Base-by-base conservation (phyloP, 768 basidiomycete genomes). In the Lactifluus echinatus region DNA sequence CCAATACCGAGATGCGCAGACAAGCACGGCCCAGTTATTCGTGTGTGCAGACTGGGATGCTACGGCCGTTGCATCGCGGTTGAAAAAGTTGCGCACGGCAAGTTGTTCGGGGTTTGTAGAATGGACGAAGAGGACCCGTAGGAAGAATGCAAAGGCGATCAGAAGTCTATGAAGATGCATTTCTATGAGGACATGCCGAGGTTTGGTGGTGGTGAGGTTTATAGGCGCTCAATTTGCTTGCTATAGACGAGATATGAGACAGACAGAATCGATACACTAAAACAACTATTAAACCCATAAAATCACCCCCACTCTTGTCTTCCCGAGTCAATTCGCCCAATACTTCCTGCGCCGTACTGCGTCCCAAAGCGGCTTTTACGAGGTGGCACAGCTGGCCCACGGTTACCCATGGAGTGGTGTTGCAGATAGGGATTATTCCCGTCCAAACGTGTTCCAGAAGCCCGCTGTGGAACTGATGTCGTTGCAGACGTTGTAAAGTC, bases 11-110 rank as follows among this genome's bases (percentile, higher is more conserved):
- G 93, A 96, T 1, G 96, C 79, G 65, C 89, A 94, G 4, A 98
- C 94, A 34, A 98, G 75, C 5, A 99, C 94, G 1, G 96, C 96
- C 96, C 96, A 99, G 69, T 98, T 98, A 68, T 98, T 99, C 6
- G 95, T 96, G 68, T 96, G 93, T 6, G 73, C 68, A 0, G 55
- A 57, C 53, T 62, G 60, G 11, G 60, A 61, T n/a, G 53, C 17
- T 10, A 28, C 44, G 17, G 49, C 39, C 7, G 49, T 37, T 4
- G 54, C 56, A 62, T 52, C 48, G 23, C 47, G 36, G 17, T 43
- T 51, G 17, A 58, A 53, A 36, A 57, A 52, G 40, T 53, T 33
- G 11, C 49, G 42, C 11, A 55, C 59, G n/a, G 45, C 50, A 10
- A 31, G 29, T 43, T 52, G 19, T 23, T 34, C 29, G 19, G 26